These are phyloP conservation scores for Chlorella sorokiniana DNA, from an alignment of 139 green algal genomes.

Conservation along the genomic window DNA sequence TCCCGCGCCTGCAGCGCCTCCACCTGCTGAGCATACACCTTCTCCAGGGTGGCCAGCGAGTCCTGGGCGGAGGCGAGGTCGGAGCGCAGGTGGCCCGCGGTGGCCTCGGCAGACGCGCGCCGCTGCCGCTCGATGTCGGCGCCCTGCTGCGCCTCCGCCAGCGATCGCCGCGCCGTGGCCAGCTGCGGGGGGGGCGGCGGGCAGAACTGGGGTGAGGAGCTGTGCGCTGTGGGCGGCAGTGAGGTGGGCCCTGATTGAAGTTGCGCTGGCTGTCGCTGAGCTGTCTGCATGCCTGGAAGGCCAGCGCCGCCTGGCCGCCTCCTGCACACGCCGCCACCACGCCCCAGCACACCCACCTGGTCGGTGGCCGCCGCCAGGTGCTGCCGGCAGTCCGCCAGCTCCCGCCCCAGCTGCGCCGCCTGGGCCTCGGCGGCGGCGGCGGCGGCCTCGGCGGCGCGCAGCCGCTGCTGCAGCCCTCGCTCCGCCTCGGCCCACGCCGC, in stretches of 20 bases:
- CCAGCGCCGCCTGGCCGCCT: neutral
- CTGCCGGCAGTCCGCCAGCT: conserved; percentile 44
- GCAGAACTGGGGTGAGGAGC: neutral
- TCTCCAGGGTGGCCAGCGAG: conserved; percentile 37
- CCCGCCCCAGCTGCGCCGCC: conserved; percentile 25
- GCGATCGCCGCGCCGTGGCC: conserved; percentile 22
- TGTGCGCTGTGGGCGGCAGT: neutral
- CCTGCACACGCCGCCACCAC: neutral
- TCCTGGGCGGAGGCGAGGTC: conserved; percentile 40
- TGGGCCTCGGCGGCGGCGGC: conserved; percentile 52
- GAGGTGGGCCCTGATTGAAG: too few relatives aligned
- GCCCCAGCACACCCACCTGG: neutral
- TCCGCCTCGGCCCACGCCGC: conserved; percentile 77
- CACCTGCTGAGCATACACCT: conserved; percentile 49
- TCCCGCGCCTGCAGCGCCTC: conserved; percentile 24
- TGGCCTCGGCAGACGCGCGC: conserved; percentile 14
- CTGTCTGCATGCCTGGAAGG: too few relatives aligned
- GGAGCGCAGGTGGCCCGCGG: conserved; percentile 24
- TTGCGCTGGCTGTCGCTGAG: too few relatives aligned
- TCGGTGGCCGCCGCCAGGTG: conserved; percentile 25
- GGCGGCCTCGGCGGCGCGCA: conserved; percentile 57
- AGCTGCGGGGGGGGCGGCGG: neutral
- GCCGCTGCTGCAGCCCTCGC: conserved; percentile 56
- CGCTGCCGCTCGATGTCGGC: conserved; percentile 19
- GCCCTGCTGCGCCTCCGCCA: conserved; percentile 27